Percentiles rank a stretch among this genome's conserved stretches.
These are phyloP conservation scores for Globisporangium ultimum DNA, from an alignment of 352 stramenopile genomes.

Conservation along the genomic window DNA sequence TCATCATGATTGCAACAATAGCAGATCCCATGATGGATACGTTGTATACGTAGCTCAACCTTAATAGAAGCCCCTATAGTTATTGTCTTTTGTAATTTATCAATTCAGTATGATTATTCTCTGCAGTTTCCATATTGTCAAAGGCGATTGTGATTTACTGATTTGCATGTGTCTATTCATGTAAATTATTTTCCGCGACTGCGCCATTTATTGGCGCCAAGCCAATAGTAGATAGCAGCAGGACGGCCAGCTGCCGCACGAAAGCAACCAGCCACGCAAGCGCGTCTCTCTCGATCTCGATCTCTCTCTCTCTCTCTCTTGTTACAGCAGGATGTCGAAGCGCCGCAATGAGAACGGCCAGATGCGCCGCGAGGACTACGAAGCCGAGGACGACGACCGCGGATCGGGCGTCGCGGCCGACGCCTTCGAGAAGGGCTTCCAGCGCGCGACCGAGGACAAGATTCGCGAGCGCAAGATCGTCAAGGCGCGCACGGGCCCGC, in stretches of 20 bases:
- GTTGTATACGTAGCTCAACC: too few relatives aligned
- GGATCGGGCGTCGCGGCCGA: slow-evolving; percentile 29
- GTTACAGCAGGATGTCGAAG: slow-evolving; percentile 54
- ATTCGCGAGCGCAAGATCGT: slow-evolving; percentile 82
- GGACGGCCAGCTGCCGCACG: background rate
- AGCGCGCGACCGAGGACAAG: slow-evolving; percentile 60
- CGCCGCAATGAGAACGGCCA: slow-evolving; percentile 82
- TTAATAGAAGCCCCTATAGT: too few relatives aligned
- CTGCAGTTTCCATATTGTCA: too few relatives aligned
- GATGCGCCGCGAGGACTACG: slow-evolving; percentile 85
- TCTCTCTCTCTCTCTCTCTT: slow-evolving; percentile 7
- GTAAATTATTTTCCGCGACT: background rate
- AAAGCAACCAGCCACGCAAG: background rate
- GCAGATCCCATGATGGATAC: too few relatives aligned
- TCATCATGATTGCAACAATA: too few relatives aligned
- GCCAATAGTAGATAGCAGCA: background rate
- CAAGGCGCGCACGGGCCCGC: slow-evolving; percentile 42
- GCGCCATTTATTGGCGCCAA: background rate
- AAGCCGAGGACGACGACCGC: slow-evolving; percentile 40
- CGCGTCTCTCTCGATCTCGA: background rate
- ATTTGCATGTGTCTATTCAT: too few relatives aligned
- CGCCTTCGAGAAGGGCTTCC: slow-evolving; percentile 61
- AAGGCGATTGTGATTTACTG: too few relatives aligned
- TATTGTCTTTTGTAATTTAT: too few relatives aligned
- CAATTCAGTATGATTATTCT: too few relatives aligned